A percentile compares a stretch with the other conserved stretches of the same genome.
These are phyloP conservation scores for Thelonectria rubi DNA, from an alignment of 2,329 filamentous ascomycete species.

Conservation along the genomic window DNA sequence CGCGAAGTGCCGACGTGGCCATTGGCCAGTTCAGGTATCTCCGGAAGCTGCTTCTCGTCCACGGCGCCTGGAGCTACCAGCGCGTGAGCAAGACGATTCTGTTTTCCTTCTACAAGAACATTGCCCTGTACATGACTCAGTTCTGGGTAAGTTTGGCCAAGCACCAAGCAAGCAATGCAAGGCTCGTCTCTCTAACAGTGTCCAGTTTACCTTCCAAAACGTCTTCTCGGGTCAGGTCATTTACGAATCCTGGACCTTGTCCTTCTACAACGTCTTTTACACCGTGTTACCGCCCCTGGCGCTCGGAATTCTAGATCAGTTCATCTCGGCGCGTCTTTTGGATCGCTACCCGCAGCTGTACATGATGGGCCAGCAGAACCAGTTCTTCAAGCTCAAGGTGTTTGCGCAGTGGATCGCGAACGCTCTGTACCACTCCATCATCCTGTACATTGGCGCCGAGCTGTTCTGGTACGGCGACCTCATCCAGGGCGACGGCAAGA, in stretches of 20 bases:
- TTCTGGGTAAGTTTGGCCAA: constrained; percentile 79
- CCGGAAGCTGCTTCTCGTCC: constrained; percentile 91
- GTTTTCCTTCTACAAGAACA: constrained; percentile 99
- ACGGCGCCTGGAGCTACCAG: constrained; percentile 98
- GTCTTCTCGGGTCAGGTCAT: constrained; percentile 97
- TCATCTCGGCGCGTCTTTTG: constrained; percentile 90
- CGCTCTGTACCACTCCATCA: constrained; percentile 92
- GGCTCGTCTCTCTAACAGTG: constrained; percentile 37
- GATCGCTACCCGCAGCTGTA: constrained; percentile 98
- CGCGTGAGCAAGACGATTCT: constrained; percentile 96
- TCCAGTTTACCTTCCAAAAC: constrained; percentile 96
- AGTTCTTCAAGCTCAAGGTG: constrained; percentile 92
- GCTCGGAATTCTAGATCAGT: constrained; percentile 96
- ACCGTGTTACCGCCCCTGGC: constrained; percentile 93
- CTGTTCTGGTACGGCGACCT: constrained; percentile 85
- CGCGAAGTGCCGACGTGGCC: constrained; percentile 92
- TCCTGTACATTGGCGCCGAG: constrained; percentile 88
- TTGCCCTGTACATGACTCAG: constrained; percentile 97
- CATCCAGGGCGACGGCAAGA: constrained; percentile 79
- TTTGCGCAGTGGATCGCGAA: constrained; percentile 94
- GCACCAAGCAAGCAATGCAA: no score
- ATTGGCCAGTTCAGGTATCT: constrained; percentile 97
- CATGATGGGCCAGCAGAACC: constrained; percentile 88
- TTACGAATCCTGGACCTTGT: constrained; percentile 99
- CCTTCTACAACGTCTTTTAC: constrained; percentile 99